Conservation (phyloP, 2,329 filamentous ascomycete species). For the Stromatinia cepivora region DNA sequence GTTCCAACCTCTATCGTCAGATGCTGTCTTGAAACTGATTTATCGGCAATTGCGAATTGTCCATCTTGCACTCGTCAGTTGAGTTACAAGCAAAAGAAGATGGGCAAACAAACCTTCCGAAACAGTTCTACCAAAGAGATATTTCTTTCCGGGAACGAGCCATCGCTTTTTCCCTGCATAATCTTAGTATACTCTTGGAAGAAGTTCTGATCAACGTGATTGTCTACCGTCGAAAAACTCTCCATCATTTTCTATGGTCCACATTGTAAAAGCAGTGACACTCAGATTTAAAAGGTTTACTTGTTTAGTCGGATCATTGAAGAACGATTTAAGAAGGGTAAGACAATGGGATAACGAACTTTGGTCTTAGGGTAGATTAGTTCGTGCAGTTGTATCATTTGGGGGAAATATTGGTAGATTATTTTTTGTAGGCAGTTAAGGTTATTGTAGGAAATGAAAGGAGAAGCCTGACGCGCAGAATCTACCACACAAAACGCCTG, state of each 20-base stretch:
- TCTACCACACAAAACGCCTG: conserved; percentile 4
- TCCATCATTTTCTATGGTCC: conserved; percentile 12
- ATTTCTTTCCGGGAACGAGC: conserved; percentile 81
- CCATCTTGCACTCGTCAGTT: conserved; percentile 50
- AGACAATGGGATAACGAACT: background rate
- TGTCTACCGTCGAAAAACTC: conserved; percentile 5
- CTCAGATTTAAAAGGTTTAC: background rate
- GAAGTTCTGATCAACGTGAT: background rate
- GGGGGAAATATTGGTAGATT: background rate
- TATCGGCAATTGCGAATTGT: conserved; percentile 70
- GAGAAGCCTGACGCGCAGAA: conserved; percentile 9
- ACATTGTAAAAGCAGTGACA: background rate
- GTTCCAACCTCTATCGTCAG: conserved; percentile 71
- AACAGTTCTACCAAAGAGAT: conserved; percentile 79
- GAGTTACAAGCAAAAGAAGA: background rate
- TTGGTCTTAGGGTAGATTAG: background rate
- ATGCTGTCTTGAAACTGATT: conserved; percentile 86
- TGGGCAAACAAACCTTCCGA: conserved; percentile 53
- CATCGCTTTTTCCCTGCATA: conserved; percentile 68
- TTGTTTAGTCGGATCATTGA: background rate
- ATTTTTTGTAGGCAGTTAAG: background rate
- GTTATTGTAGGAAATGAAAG: background rate
- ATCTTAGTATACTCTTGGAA: background rate
- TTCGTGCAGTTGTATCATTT: background rate
- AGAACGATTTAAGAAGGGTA: background rate